These are phyloP conservation scores for Xerocomus spinulosus DNA, from an alignment of 768 basidiomycete species.

Conservation along the genomic window DNA sequence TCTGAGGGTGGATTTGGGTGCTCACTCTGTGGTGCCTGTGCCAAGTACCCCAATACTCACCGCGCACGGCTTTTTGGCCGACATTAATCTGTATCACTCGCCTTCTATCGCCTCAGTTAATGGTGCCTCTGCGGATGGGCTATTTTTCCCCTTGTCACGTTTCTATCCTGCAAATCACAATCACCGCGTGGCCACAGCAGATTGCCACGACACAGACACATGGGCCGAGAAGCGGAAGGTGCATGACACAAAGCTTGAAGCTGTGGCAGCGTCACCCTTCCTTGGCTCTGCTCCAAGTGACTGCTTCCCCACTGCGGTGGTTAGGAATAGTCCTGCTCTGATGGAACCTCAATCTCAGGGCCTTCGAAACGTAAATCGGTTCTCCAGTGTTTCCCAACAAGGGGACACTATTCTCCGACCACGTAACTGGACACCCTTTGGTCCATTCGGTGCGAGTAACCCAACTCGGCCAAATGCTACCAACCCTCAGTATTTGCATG, in stretches of 20 bases:
- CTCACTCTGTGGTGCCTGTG: constrained; percentile 7
- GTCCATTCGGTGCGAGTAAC: constrained; percentile 1
- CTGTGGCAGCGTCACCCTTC: constrained; percentile 8
- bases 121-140: not conserved
- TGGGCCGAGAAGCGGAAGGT: constrained; percentile 13
- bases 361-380: not conserved
- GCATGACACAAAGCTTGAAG: constrained; percentile 9
- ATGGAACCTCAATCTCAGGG: constrained; percentile 7
- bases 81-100: not conserved
- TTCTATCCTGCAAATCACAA: constrained; percentile 8
- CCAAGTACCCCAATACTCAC: constrained; percentile 8
- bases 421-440: constrained; percentile 4
- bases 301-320: not conserved
- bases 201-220: constrained; percentile 26
- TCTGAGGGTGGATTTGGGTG: constrained; percentile 2
- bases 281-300: constrained; percentile 4
- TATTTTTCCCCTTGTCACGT: constrained; percentile 7
- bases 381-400: not conserved
- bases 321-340: not conserved
- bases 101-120: not conserved
- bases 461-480: not conserved
- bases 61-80: constrained; percentile 1
- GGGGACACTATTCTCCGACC: not conserved
- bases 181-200: constrained; percentile 16
- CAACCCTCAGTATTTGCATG: not conserved